These are phyloP conservation scores for Platanthera guangdongensis DNA, from an alignment of 106 monocot species.

Conservation along the genomic window DNA sequence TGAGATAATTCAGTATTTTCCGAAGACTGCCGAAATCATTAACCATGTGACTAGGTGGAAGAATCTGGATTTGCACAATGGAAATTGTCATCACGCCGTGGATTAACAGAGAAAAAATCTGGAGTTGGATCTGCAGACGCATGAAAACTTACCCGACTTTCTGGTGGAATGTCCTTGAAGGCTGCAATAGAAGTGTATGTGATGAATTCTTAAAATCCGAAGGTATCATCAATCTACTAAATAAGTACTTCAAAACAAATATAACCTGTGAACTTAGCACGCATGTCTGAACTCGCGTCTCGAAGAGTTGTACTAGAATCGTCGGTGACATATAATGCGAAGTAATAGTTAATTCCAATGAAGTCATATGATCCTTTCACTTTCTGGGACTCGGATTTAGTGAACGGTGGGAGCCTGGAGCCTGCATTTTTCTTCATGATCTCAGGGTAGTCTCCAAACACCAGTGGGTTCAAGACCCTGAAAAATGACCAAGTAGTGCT, in stretches of 20 bases:
- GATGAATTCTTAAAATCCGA: background rate
- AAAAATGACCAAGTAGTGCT: background rate
- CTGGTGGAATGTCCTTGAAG: conserved; percentile 1
- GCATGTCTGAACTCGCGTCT: conserved; percentile 26
- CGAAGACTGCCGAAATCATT: conserved; percentile 17
- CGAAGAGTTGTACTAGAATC: conserved; percentile 7
- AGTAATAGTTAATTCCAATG: conserved; percentile 49
- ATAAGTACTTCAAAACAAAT: background rate
- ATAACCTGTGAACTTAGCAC: conserved; percentile 22
- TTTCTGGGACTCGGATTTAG: conserved; percentile 15
- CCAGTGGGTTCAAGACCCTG: conserved; percentile 30
- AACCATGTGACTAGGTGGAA: background rate
- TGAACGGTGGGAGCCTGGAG: conserved; percentile 27
- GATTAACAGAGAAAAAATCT: background rate
- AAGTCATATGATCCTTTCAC: conserved; percentile 44
- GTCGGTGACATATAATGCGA: conserved; percentile 11
- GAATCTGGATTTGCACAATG: background rate
- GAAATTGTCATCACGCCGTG: background rate
- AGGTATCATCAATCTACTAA: background rate
- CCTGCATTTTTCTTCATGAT: conserved; percentile 42
- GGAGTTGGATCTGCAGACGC: background rate
- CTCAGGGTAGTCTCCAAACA: conserved; percentile 42
- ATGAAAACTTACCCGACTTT: background rate
- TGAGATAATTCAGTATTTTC: conserved; percentile 26
- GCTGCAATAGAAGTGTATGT: background rate